A percentile compares a stretch with the other conserved stretches of the same genome.
Evolutionary conservation across 805 yeast species (phyloP).

Genomic region (Komagataella mondaviorum): DNA sequence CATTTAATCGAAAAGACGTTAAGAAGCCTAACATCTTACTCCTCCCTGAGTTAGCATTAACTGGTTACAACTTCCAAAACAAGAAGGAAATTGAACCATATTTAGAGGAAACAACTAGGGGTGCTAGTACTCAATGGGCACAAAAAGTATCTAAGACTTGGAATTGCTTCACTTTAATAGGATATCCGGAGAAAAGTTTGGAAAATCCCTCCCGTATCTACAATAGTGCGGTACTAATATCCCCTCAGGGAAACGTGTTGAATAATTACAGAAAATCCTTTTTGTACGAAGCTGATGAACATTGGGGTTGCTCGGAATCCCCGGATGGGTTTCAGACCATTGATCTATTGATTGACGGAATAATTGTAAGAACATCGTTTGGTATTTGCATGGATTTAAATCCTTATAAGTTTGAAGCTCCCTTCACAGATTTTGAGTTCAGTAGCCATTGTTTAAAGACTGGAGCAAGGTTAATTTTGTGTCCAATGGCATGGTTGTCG

Average conservation of each 20-base stretch:
- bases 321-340: slow-evolving; percentile 45
- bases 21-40: slow-evolving; percentile 49
- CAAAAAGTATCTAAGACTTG: slow-evolving; percentile 30
- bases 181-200: slow-evolving; percentile 56
- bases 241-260: slow-evolving; percentile 42
- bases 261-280: slow-evolving; percentile 66
- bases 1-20: slow-evolving; percentile 7
- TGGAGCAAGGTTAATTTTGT: slow-evolving; percentile 40
- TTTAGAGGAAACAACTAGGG: slow-evolving; percentile 29
- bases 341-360: slow-evolving; percentile 21
- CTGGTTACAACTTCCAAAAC: slow-evolving; percentile 63
- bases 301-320: slow-evolving; percentile 68
- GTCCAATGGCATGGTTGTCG: slow-evolving; percentile 84
- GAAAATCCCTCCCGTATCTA: slow-evolving; percentile 22
- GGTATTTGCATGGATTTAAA: slow-evolving; percentile 95
- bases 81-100: slow-evolving; percentile 38
- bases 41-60: slow-evolving; percentile 73
- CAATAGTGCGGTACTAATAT: slow-evolving; percentile 60
- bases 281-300: slow-evolving; percentile 65
- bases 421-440: slow-evolving; percentile 65
- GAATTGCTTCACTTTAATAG: slow-evolving; percentile 58
- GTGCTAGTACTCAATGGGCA: slow-evolving; percentile 46
- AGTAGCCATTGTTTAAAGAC: slow-evolving; percentile 35
- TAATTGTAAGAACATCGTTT: slow-evolving; percentile 31
- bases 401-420: slow-evolving; percentile 75